A percentile compares a stretch with the other conserved stretches of the same genome.
phyloP scores from a whole-genome alignment of 2,329 filamentous ascomycete genomes.

The Penicillium sp. region DNA sequence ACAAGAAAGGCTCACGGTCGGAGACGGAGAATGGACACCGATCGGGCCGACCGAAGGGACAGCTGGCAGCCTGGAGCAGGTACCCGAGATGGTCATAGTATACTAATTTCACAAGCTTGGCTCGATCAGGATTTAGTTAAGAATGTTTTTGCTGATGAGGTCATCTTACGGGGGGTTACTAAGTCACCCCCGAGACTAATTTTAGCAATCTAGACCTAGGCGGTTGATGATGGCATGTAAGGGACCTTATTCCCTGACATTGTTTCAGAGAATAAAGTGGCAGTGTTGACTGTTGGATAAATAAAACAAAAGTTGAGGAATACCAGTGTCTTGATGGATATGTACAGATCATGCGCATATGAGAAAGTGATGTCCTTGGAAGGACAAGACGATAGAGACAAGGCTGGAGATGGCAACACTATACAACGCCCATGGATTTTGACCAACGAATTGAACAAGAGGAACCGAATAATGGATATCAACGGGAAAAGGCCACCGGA shows the following conservation, averaged over 20 bases:
- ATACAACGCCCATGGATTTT: slow-evolving; percentile 8
- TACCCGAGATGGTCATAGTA: background rate
- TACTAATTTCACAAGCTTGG: background rate
- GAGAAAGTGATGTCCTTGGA: background rate
- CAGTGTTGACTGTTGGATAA: background rate
- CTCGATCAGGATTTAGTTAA: background rate
- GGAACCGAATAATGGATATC: slow-evolving; percentile 10
- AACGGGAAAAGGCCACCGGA: slow-evolving; percentile 5
- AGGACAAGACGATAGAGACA: background rate
- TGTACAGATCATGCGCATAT: slow-evolving; percentile 20
- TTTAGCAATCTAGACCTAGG: background rate
- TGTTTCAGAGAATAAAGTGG: background rate
- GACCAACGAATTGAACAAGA: background rate
- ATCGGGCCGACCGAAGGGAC: slow-evolving; percentile 4
- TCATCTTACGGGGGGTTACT: background rate
- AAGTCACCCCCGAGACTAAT: background rate
- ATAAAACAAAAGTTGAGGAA: background rate
- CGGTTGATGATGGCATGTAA: background rate
- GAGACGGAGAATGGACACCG: slow-evolving; percentile 7
- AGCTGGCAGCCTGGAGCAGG: background rate
- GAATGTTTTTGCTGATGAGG: background rate
- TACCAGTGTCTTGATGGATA: slow-evolving; percentile 4
- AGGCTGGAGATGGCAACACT: background rate
- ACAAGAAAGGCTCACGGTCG: background rate
- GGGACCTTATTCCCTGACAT: background rate